phyloP scores from a whole-genome alignment of 345 rosid genomes.

The Rhodomyrtus tomentosa region DNA sequence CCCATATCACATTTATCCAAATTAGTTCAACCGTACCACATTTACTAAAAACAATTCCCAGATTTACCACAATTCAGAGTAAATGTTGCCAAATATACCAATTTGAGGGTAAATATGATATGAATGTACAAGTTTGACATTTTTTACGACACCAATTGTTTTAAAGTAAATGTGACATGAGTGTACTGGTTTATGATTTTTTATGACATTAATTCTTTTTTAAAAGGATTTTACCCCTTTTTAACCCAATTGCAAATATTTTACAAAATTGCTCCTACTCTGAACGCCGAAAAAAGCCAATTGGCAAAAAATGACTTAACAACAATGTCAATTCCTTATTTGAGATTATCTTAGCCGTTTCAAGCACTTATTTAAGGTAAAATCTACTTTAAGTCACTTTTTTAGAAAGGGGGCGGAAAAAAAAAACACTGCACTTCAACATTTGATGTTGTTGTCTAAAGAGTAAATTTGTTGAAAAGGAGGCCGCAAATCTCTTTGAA shows the following conservation, averaged over 20 bases:
- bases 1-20: no score
- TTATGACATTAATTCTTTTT: neutral
- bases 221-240: neutral
- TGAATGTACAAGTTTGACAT: rapidly evolving
- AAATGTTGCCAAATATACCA: no score
- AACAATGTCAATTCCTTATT: neutral
- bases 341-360: neutral
- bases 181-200: neutral
- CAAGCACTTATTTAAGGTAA: neutral
- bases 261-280: neutral
- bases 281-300: neutral
- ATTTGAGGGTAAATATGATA: neutral
- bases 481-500: neutral
- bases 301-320: neutral
- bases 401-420: neutral
- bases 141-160: rapidly evolving
- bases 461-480: neutral
- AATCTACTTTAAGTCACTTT: rapidly evolving
- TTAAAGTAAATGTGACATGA: neutral
- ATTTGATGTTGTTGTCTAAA: neutral
- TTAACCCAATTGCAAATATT: neutral
- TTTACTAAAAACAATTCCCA: no score
- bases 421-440: neutral
- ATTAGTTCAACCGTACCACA: no score
- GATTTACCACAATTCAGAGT: neutral